Percentiles rank a stretch among this genome's conserved stretches.
Conservation (phyloP, 2,329 filamentous ascomycete genomes). For the Paraconiothyrium brasiliense region DNA sequence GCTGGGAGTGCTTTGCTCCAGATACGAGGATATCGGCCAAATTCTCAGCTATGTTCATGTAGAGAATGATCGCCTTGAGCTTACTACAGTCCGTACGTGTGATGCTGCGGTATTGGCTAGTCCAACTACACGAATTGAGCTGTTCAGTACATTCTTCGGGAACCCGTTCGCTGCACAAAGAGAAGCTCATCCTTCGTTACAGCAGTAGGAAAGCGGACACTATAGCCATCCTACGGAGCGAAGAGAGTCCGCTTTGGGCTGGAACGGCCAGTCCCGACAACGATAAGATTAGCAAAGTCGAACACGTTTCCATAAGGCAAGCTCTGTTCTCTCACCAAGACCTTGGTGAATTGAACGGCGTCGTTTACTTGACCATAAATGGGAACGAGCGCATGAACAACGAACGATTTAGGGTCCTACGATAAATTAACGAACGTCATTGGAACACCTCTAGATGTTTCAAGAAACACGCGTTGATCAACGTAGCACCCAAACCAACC, state of each 20-base stretch:
- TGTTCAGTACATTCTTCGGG: neutral
- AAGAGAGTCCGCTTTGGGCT: neutral
- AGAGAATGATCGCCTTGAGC: neutral
- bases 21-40: conserved; percentile 5
- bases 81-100: neutral
- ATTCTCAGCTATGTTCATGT: neutral
- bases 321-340: neutral
- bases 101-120: neutral
- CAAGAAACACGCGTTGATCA: conserved; percentile 1
- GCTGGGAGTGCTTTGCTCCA: conserved; percentile 5
- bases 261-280: neutral
- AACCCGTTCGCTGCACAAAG: neutral
- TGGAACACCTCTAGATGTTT: conserved; percentile 7
- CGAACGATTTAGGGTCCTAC: neutral
- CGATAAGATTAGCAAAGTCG: neutral
- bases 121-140: neutral
- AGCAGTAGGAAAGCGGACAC: neutral
- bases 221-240: too few species aligned
- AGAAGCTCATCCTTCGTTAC: neutral
- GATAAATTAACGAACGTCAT: conserved; percentile 11
- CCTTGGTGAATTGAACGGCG: neutral
- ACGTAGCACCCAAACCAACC: neutral
- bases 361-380: neutral
- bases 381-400: conserved; percentile 4
- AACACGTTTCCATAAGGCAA: neutral